Conservation (phyloP, 2,329 filamentous ascomycete genomes). For the Hortaea werneckii region DNA sequence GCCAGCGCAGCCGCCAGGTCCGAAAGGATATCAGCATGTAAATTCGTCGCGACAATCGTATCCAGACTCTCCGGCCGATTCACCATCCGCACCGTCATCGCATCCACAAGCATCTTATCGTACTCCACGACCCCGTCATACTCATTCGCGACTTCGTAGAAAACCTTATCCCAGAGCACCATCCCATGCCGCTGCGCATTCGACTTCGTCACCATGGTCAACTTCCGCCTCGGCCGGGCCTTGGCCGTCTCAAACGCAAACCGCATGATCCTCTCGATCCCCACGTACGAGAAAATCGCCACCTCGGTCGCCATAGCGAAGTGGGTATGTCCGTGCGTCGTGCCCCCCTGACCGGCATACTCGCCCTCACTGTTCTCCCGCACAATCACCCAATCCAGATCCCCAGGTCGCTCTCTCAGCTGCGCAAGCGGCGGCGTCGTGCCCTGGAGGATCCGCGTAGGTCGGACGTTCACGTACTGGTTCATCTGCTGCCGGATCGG, state of each 20-base stretch:
- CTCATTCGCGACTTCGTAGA: constrained; percentile 36
- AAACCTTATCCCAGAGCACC: constrained; percentile 40
- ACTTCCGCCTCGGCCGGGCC: constrained; percentile 32
- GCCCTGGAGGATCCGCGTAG: constrained; percentile 34
- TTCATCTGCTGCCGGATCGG: constrained; percentile 58
- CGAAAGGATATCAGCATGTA: constrained; percentile 41
- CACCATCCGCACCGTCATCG: constrained; percentile 41
- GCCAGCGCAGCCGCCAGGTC: constrained; percentile 61
- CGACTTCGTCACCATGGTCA: constrained; percentile 42
- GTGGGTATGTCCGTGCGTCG: constrained; percentile 30
- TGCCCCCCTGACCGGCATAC: constrained; percentile 37
- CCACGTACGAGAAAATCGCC: constrained; percentile 37
- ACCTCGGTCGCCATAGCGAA: constrained; percentile 37
- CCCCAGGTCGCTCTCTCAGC: constrained; percentile 21
- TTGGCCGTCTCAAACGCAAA: constrained; percentile 40
- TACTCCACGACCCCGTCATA: constrained; percentile 34
- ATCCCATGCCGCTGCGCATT: constrained; percentile 41
- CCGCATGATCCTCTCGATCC: constrained; percentile 38
- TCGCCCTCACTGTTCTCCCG: constrained; percentile 41
- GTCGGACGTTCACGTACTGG: constrained; percentile 59
- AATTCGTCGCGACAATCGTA: constrained; percentile 40
- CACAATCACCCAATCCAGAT: constrained; percentile 40
- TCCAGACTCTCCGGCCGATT: constrained; percentile 36
- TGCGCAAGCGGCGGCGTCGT: constrained; percentile 31
- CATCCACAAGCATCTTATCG: constrained; percentile 43